Conservation (phyloP, 1,284 basidiomycete species). For the Xerocomus amazonicus region DNA sequence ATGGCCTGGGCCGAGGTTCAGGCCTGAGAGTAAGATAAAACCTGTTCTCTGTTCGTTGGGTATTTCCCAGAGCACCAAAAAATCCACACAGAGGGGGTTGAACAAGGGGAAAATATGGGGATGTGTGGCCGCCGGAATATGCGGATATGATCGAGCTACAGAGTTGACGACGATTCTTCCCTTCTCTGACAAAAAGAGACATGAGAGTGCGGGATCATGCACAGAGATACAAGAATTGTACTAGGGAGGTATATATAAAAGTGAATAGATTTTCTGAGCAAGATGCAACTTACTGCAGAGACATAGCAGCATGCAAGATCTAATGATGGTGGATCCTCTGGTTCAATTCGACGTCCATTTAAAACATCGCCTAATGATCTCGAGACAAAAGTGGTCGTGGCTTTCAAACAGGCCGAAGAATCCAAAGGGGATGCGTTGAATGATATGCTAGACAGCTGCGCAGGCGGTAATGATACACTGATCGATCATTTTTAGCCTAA, state of each 20-base stretch:
- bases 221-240: conserved; percentile 24
- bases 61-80: conserved; percentile 73
- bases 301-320: conserved; percentile 51
- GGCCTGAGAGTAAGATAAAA: conserved; percentile 53
- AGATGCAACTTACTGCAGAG: conserved; percentile 38
- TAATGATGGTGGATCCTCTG: conserved; percentile 51
- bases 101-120: conserved; percentile 75
- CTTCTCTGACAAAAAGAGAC: conserved; percentile 51
- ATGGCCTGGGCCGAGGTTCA: conserved; percentile 66
- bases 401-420: conserved; percentile 37
- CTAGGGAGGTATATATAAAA: conserved; percentile 10
- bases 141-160: conserved; percentile 49
- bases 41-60: conserved; percentile 57
- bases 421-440: conserved; percentile 43
- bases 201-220: conserved; percentile 34
- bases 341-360: conserved; percentile 43
- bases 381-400: conserved; percentile 48
- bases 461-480: conserved; percentile 46
- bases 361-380: conserved; percentile 52
- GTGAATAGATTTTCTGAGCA: background rate
- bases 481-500: conserved; percentile 10
- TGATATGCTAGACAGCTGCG: conserved; percentile 47
- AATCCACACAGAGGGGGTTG: conserved; percentile 67
- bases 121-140: conserved; percentile 55
- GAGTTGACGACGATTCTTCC: conserved; percentile 41